A percentile compares a stretch with the other conserved stretches of the same genome.
Conservation (phyloP, 768 basidiomycete genomes). For the Aureoboletus auriporus region DNA sequence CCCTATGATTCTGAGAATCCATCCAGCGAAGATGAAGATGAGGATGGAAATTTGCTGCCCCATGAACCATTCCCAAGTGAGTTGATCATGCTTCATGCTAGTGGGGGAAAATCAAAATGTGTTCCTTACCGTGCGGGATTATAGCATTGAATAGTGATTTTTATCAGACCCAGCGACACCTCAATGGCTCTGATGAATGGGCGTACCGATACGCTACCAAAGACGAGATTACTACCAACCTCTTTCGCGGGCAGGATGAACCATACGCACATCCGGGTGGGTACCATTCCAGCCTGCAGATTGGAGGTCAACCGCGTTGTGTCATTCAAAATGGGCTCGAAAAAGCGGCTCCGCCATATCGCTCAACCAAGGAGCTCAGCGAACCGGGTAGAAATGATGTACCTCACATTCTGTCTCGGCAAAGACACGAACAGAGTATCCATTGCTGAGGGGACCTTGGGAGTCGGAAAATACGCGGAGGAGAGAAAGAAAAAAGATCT, state of each 20-base stretch:
- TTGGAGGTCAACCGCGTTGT: conserved; percentile 1
- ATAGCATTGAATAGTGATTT: conserved; percentile 19
- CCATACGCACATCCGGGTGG: conserved; percentile 1
- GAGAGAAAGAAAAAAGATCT: background rate
- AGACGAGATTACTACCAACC: conserved; percentile 27
- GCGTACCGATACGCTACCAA: conserved; percentile 30
- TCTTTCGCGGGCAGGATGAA: conserved; percentile 18
- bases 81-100: conserved; percentile 4
- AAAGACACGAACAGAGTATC: too few species aligned
- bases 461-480: conserved; percentile 5
- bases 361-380: background rate
- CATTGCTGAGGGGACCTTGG: background rate
- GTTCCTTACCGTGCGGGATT: background rate
- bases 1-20: conserved; percentile 2
- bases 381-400: background rate
- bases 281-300: background rate
- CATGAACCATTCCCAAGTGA: conserved; percentile 25
- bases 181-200: conserved; percentile 16
- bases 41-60: conserved; percentile 4
- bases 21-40: conserved; percentile 17
- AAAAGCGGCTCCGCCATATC: background rate
- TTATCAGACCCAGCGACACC: conserved; percentile 8
- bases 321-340: conserved; percentile 8
- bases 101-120: conserved; percentile 3
- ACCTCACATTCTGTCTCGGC: background rate